Evolutionary conservation across 2,329 filamentous ascomycete genomes (phyloP).

Genomic region (Neofusicoccum cordaticola): DNA sequence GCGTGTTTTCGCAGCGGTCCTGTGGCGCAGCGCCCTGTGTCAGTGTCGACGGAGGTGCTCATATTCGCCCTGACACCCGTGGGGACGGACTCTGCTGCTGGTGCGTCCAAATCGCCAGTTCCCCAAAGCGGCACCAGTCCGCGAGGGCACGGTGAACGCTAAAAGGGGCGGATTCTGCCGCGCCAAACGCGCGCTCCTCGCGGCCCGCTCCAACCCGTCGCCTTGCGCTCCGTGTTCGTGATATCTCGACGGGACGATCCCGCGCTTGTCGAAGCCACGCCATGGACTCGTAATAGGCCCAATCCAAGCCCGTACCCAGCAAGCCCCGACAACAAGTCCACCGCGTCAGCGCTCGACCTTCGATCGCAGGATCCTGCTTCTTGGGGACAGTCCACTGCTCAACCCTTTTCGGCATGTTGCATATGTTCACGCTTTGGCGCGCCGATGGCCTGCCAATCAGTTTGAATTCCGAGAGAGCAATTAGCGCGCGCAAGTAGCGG

Average conservation of each 20-base stretch:
- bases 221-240: not conserved
- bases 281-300: not conserved
- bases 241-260: not conserved
- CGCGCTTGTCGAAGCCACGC: not conserved
- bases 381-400: not conserved
- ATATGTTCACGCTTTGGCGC: not conserved
- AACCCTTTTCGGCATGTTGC: not conserved
- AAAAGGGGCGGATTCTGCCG: not conserved
- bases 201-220: not conserved
- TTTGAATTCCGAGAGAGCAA: not conserved
- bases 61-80: too few species aligned
- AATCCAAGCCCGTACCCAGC: not conserved
- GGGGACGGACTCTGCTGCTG: too few species aligned
- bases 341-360: not conserved
- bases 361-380: not conserved
- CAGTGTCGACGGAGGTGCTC: too few species aligned
- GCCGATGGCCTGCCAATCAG: too few species aligned
- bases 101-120: not conserved
- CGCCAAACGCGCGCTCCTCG: not conserved
- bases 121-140: not conserved
- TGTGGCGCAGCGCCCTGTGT: not conserved
- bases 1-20: not conserved
- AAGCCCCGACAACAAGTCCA: not conserved
- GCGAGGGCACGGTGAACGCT: not conserved
- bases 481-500: not conserved